These are phyloP conservation scores for Pseudopyrenochaeta lycopersici DNA, from an alignment of 2,329 filamentous ascomycete genomes.

Conservation along the genomic window DNA sequence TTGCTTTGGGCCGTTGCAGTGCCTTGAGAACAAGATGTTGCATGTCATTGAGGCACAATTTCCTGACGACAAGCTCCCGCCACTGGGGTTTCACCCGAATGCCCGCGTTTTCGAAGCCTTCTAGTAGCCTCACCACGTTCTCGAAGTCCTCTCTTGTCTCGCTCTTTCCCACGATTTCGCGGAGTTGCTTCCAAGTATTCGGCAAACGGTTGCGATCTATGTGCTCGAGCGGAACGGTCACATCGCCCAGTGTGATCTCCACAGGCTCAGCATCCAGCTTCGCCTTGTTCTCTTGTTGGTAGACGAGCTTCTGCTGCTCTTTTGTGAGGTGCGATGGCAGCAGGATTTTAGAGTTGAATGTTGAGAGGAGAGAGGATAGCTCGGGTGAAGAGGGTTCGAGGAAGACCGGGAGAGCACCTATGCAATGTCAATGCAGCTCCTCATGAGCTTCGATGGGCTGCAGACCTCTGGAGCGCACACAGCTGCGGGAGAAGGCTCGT, in stretches of 20 bases:
- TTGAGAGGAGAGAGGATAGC: constrained; percentile 51
- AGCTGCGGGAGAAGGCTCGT: constrained; percentile 42
- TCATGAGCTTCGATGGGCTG: neutral
- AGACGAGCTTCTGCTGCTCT: constrained; percentile 55
- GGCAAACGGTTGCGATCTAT: constrained; percentile 36
- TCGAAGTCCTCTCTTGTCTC: constrained; percentile 44
- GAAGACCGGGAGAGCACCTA: constrained; percentile 54
- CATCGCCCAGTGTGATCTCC: constrained; percentile 52
- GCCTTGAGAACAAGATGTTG: constrained; percentile 42
- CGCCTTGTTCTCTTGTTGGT: constrained; percentile 49
- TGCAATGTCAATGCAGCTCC: constrained; percentile 7
- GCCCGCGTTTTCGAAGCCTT: constrained; percentile 41
- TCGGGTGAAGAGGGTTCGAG: constrained; percentile 50
- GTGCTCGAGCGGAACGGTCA: constrained; percentile 45
- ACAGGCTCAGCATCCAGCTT: constrained; percentile 54
- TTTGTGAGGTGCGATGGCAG: constrained; percentile 54
- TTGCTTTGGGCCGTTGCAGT: constrained; percentile 34
- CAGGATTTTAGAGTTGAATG: constrained; percentile 55
- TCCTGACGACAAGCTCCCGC: constrained; percentile 31
- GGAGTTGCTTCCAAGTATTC: constrained; percentile 15
- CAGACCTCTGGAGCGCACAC: constrained; percentile 34
- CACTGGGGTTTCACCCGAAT: constrained; percentile 17
- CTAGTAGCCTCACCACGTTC: constrained; percentile 43
- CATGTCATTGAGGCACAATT: constrained; percentile 25
- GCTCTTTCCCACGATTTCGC: constrained; percentile 21